Percentiles rank a stretch among this genome's conserved stretches.
These are phyloP conservation scores for Hortaea sp. DNA, from an alignment of 2,329 filamentous ascomycete genomes.

Conservation along the genomic window DNA sequence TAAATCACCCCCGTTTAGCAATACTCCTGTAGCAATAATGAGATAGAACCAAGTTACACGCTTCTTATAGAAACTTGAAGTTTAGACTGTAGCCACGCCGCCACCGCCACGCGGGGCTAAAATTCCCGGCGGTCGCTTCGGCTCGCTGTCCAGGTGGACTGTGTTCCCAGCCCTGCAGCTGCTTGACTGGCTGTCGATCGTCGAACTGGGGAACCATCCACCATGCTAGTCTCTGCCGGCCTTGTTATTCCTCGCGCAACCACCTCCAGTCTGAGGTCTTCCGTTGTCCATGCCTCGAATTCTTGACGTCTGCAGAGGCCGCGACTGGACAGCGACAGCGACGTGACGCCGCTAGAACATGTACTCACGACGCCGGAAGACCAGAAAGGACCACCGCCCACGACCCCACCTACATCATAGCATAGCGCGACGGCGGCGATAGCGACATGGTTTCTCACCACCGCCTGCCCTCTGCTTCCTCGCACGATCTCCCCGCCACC, in stretches of 20 bases:
- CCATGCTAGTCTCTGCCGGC: not conserved
- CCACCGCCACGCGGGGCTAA: not conserved
- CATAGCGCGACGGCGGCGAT: not conserved
- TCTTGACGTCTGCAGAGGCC: not conserved
- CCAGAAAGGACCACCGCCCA: not conserved
- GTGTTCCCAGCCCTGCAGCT: not conserved
- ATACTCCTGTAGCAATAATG: not conserved
- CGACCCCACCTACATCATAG: not conserved
- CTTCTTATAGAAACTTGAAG: not conserved
- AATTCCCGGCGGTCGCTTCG: not conserved
- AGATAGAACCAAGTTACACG: no score
- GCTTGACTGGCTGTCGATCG: not conserved
- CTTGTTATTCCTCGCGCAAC: not conserved
- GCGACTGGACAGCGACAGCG: not conserved
- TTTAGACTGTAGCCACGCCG: not conserved
- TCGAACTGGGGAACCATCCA: not conserved
- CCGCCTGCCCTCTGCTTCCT: slow-evolving; percentile 6
- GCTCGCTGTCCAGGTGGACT: not conserved
- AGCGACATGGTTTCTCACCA: slow-evolving; percentile 10
- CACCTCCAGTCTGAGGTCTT: not conserved
- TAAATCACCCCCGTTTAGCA: not conserved
- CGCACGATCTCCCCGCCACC: slow-evolving; percentile 6
- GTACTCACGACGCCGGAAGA: slow-evolving; percentile 1
- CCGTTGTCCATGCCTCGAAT: not conserved
- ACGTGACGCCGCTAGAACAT: slow-evolving; percentile 5